Base-by-base conservation (phyloP, 805 yeast genomes). In the Wickerhamiella sergipiensis region DNA sequence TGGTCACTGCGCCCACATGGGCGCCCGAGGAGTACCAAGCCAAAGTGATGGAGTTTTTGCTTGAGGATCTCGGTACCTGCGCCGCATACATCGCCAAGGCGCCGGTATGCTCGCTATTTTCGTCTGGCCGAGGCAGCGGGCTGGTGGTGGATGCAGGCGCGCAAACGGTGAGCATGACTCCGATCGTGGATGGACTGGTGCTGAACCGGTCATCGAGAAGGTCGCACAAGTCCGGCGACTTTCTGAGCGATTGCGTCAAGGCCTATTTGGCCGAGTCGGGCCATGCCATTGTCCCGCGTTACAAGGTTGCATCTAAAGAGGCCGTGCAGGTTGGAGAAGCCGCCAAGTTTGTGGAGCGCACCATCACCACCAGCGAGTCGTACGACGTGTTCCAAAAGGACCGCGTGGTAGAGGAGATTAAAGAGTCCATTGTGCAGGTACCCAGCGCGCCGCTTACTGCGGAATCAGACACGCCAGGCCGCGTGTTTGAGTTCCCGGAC, bases 1-100 rank as follows among this genome's bases (percentile, higher is more conserved):
- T 89, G 50, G 64, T 87, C 43, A 88, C 95, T 0, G 96, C 89
- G 68, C 89, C 95, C 1, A 81, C 85, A 12, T 85, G 95, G 95
- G 81, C 85, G 53, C 71, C 83, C 3, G 75, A 72, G 21, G 74
- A 68, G 43, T 83, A 85, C 64, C 79, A 90, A 57, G 73, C 71
- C 51, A 80, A 78, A 58, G 75, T 88, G 7, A 71, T 89, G 61
- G 94, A 88, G 65, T 71, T 78, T 1, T 73, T 83, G 43, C 73
- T 84, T 53, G 95, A 87, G 61, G 68, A 72, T 13, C 74, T 81
- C 62, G 72, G 78, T 38, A 83, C 81, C 57, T 89, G 92, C 39
- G 97, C 94, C 0, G 78, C 85, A 52, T 89, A 82, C 62, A 64
- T 85, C 22, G 88, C 85, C 13, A 82, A 87, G 52, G 74, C 82